These are phyloP conservation scores for Stevia rebaudiana DNA, from an alignment of 140 eudicot species.

Conservation along the genomic window DNA sequence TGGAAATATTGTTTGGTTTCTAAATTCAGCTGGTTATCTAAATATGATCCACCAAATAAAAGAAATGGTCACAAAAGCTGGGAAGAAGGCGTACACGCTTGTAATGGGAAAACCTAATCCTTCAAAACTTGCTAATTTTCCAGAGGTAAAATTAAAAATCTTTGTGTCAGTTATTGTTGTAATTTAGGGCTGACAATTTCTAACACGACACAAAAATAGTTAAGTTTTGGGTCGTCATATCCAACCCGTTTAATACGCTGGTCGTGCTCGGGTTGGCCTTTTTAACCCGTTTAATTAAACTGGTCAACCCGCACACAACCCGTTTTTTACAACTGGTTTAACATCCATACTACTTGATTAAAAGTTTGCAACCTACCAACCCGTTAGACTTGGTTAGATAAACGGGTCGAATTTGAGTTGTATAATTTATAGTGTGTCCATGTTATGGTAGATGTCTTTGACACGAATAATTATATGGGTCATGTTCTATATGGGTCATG, in stretches of 20 bases:
- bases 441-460: not conserved
- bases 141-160: conserved; percentile 58
- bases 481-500: not conserved
- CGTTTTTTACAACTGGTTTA: not conserved
- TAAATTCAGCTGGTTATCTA: conserved; percentile 87
- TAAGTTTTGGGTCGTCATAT: not conserved
- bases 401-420: not conserved
- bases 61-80: conserved; percentile 70
- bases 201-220: not conserved
- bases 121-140: conserved; percentile 93
- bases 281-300: not conserved
- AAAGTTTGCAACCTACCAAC: not conserved
- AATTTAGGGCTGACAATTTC: not conserved
- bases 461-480: no score
- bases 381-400: not conserved
- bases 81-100: conserved; percentile 80
- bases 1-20: conserved; percentile 11
- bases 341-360: not conserved
- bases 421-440: not conserved
- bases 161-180: not conserved
- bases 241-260: not conserved
- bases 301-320: not conserved
- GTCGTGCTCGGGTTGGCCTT: not conserved
- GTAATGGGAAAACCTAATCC: conserved; percentile 96
- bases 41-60: conserved; percentile 72